Evolutionary conservation across 1,284 basidiomycete species (phyloP).

Genomic region (Farysia itapuensis): DNA sequence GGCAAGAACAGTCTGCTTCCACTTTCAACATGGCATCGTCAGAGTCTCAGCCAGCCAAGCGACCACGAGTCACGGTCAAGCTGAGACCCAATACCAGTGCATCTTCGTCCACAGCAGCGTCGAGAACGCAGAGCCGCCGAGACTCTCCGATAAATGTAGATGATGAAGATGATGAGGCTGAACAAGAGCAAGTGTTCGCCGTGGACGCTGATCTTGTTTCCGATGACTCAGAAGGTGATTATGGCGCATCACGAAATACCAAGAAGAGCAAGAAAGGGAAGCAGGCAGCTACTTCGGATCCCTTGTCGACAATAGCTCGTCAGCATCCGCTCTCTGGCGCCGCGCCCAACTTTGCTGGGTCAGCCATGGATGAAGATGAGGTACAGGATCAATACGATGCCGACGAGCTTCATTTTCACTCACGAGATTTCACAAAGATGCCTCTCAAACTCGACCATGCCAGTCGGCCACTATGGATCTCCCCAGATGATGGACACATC

Average conservation of each 20-base stretch:
- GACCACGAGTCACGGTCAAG: conserved; percentile 32
- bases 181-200: conserved; percentile 21
- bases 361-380: conserved; percentile 31
- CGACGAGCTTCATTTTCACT: conserved; percentile 73
- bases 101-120: conserved; percentile 14
- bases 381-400: conserved; percentile 25
- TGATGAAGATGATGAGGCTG: conserved; percentile 14
- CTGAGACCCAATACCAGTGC: conserved; percentile 24
- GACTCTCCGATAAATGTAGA: conserved; percentile 5
- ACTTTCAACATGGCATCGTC: not conserved
- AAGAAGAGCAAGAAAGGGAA: conserved; percentile 1
- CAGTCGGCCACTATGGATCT: conserved; percentile 57
- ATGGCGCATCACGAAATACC: conserved; percentile 6
- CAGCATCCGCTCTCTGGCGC: conserved; percentile 36
- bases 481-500: conserved; percentile 57
- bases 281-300: not conserved
- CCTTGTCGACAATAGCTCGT: conserved; percentile 1
- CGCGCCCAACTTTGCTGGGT: conserved; percentile 26
- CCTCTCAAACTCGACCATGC: conserved; percentile 56
- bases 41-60: not conserved
- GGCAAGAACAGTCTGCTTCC: no score
- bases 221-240: conserved; percentile 36
- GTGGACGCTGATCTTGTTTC: conserved; percentile 27
- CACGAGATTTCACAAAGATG: conserved; percentile 52
- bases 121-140: conserved; percentile 17